Evolutionary conservation across 176 grass and related monocot genomes (phyloP), one percentile per base, ranked within the genome.

Genomic region (Oryza punctata): DNA sequence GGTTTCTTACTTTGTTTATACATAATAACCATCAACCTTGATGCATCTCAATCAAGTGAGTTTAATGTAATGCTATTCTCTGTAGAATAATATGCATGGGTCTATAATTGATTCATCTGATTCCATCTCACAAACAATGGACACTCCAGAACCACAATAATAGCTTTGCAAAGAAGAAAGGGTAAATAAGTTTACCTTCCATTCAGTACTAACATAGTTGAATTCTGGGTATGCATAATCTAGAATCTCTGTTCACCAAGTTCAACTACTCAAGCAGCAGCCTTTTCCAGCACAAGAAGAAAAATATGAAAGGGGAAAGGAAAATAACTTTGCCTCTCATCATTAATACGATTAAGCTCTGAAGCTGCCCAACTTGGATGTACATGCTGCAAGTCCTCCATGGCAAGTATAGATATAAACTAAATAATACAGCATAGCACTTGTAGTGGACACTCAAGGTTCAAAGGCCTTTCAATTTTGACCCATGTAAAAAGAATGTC

Each of bases 1-100:
- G 16, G 18, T 25, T 67, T 77, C 24, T 35, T 61, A 61, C 19
- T 61, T 24, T 61, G 57, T 61, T 50, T 16, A 60, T n/a, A 10
- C 10, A 24, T 24, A 29, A 10, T 32, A 60, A 27, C 23, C 9
- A 11, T 19, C 29, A 24, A n/a, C 9, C 65, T 43, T 12, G 35
- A 85, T 70, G 12, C 18, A 78, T 61, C 32, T 78, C 65, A 43
- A 85, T 78, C 35, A 15, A 50, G 27, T 76, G 12, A 38, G 41
- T 28, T 10, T 81, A 70, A 32, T 47, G 57, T 57, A 28, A 41
- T 52, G 27, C 3, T 61, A 25, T 80, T 32, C 6, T 54, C 46
- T 25, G 29, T 54, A 44, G 16, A 77, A 61, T 60, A 41, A 70
- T 71, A 4, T 81, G 12, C 70, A 68, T 23, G 30, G 67, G 71